Conservation (phyloP, 2,329 filamentous ascomycete species). For the Mycocentrospora acerina region DNA sequence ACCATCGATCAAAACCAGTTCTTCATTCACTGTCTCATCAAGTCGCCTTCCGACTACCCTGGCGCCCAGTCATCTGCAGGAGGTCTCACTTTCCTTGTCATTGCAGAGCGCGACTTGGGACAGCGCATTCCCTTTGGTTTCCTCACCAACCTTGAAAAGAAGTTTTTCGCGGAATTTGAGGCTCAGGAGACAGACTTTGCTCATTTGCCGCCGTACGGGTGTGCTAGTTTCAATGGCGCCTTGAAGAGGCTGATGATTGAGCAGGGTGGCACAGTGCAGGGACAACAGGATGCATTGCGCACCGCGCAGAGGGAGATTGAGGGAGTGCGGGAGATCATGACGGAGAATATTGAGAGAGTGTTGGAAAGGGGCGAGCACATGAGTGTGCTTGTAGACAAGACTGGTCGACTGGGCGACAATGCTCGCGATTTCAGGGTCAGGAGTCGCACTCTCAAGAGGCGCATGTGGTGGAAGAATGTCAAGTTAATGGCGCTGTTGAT, state of each 20-base stretch:
- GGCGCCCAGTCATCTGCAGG: slow-evolving; percentile 61
- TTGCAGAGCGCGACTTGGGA: slow-evolving; percentile 78
- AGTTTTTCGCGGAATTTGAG: slow-evolving; percentile 74
- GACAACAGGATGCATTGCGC: slow-evolving; percentile 74
- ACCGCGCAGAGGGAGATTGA: slow-evolving; percentile 90
- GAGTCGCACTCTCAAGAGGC: slow-evolving; percentile 79
- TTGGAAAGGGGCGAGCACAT: slow-evolving; percentile 87
- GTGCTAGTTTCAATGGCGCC: slow-evolving; percentile 79
- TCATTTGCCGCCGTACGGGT: slow-evolving; percentile 83
- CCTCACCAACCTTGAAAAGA: slow-evolving; percentile 84
- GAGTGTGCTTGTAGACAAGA: slow-evolving; percentile 94
- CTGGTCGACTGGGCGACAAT: slow-evolving; percentile 83
- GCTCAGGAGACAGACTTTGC: slow-evolving; percentile 69
- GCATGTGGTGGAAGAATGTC: slow-evolving; percentile 99
- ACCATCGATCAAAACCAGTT: slow-evolving; percentile 91
- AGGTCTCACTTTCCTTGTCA: slow-evolving; percentile 87
- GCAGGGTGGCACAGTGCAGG: slow-evolving; percentile 74
- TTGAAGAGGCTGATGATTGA: slow-evolving; percentile 78
- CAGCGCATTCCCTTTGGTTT: slow-evolving; percentile 91
- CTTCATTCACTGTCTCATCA: slow-evolving; percentile 94
- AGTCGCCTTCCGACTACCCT: slow-evolving; percentile 69
- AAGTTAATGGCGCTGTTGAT: slow-evolving; percentile 83
- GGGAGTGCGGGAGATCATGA: slow-evolving; percentile 90
- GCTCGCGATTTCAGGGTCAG: slow-evolving; percentile 88
- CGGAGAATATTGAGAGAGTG: slow-evolving; percentile 87